Conservation (phyloP, 23 red algal genomes). For the Cyanidioschyzon merolae region DNA sequence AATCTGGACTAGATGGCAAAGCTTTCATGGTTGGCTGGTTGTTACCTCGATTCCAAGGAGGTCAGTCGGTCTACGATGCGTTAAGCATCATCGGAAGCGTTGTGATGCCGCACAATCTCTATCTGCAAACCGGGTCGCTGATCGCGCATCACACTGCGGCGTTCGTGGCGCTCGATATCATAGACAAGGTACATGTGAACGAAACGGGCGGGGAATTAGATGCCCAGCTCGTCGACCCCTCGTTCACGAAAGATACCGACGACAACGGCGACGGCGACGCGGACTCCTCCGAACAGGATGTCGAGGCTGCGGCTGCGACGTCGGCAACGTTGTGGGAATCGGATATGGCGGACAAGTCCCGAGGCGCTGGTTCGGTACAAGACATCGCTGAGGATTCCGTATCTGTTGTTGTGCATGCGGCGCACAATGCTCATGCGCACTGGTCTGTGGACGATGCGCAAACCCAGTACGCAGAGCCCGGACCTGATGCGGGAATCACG, state of each 20-base stretch:
- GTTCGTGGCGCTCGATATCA: conserved; percentile 7
- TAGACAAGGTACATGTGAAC: conserved; percentile 2
- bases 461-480: too few species aligned
- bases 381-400: too few species aligned
- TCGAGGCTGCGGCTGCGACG: background rate
- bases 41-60: background rate
- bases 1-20: background rate
- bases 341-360: background rate
- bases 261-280: background rate
- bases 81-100: conserved; percentile 10
- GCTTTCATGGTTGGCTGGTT: conserved; percentile 12
- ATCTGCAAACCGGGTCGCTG: conserved; percentile 3
- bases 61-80: conserved; percentile 6
- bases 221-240: background rate
- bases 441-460: too few species aligned
- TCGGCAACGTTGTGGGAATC: background rate
- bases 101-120: conserved; percentile 21
- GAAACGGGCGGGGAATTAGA: background rate
- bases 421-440: too few species aligned
- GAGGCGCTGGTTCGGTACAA: too few species aligned
- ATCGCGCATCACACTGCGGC: background rate
- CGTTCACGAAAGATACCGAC: background rate
- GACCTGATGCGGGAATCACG: too few species aligned
- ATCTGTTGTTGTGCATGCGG: too few species aligned
- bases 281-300: background rate